phyloP scores from a whole-genome alignment of 805 yeast species.

The Cyberlindnera lachancei region DNA sequence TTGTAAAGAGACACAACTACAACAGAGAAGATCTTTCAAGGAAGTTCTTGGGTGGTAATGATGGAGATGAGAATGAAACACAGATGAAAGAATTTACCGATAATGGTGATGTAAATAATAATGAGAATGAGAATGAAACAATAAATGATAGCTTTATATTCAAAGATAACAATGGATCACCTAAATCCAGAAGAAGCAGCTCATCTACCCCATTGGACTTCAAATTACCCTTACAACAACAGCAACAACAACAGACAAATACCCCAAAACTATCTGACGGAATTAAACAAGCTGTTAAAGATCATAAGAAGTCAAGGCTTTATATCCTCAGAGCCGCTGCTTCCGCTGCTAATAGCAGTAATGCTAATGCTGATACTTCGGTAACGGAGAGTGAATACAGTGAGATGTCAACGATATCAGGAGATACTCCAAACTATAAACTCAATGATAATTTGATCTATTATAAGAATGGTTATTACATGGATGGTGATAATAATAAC shows the following conservation, averaged over 20 bases:
- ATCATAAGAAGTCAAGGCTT: conserved; percentile 18
- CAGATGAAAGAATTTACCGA: neutral
- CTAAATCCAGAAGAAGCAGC: conserved; percentile 9
- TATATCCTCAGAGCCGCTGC: conserved; percentile 12
- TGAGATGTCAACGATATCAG: conserved; percentile 20
- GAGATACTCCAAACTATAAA: conserved; percentile 22
- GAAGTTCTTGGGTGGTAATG: conserved; percentile 1
- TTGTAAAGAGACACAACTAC: conserved; percentile 14
- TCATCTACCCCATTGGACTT: neutral
- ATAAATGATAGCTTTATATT: conserved; percentile 1
- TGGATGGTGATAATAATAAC: conserved; percentile 16
- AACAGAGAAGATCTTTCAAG: neutral
- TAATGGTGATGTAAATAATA: conserved; percentile 1
- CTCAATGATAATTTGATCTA: conserved; percentile 16
- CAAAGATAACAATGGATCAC: conserved; percentile 12
- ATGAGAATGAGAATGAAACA: neutral
- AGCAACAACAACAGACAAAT: conserved; percentile 1
- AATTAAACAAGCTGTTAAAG: conserved; percentile 21
- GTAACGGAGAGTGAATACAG: conserved; percentile 21
- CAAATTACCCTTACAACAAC: no score
- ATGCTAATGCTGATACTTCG: conserved; percentile 6
- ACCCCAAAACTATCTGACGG: conserved; percentile 21
- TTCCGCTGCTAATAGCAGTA: no score
- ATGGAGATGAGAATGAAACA: neutral
- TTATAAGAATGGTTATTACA: conserved; percentile 22